phyloP scores from a whole-genome alignment of 192 early-diverging fungal genomes.

The Coemansia erecta region DNA sequence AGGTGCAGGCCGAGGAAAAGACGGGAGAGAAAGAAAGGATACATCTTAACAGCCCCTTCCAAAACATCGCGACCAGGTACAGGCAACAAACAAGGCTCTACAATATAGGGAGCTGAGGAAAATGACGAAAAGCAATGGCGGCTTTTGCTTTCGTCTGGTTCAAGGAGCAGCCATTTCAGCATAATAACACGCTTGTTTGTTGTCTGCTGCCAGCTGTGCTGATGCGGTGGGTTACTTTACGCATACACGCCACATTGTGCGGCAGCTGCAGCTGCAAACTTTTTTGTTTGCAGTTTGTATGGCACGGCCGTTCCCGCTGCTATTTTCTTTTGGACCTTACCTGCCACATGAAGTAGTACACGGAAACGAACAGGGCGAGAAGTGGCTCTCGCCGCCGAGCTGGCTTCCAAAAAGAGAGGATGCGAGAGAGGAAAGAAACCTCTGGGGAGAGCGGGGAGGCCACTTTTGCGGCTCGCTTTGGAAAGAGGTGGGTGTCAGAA shows the following conservation, averaged over 20 bases:
- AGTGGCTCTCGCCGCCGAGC: no score
- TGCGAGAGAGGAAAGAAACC: no score
- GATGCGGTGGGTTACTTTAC: neutral
- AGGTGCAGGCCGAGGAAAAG: no score
- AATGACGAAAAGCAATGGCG: neutral
- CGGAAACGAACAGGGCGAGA: no score
- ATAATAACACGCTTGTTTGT: neutral
- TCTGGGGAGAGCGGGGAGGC: no score
- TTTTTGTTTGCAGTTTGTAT: neutral
- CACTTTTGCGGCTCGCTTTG: no score
- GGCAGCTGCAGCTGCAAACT: neutral
- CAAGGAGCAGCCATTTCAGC: conserved; percentile 2
- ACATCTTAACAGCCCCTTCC: neutral
- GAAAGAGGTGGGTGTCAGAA: no score
- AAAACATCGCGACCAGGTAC: neutral
- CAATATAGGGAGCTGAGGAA: no score
- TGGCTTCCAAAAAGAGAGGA: no score
- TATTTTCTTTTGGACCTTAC: no score
- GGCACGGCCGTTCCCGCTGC: neutral
- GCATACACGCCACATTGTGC: conserved; percentile 3
- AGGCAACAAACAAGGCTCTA: neutral
- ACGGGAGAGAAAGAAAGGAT: no score
- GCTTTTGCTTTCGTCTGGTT: neutral
- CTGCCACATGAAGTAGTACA: no score
- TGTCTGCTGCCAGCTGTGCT: neutral